phyloP scores from a whole-genome alignment of 1,139 yeast genomes.

The Yamadazyma dendronema region DNA sequence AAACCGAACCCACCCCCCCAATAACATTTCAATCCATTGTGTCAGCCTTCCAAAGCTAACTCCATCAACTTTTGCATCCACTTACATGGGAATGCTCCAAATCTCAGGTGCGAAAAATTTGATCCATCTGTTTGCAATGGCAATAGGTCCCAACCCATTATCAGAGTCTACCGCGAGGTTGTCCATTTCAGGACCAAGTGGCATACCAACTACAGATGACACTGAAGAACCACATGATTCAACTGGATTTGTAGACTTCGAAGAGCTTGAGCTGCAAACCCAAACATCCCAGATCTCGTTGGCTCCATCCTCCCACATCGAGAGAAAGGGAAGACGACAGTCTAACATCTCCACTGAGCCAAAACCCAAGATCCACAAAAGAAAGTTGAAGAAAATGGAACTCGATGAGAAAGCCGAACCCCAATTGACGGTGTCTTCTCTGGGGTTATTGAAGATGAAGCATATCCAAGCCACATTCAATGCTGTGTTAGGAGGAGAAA shows the following conservation, averaged over 20 bases:
- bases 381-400: slow-evolving; percentile 25
- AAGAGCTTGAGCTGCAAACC: slow-evolving; percentile 1
- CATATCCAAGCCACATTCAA: not conserved
- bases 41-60: not conserved
- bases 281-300: too few relatives aligned
- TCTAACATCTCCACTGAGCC: not conserved
- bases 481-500: not conserved
- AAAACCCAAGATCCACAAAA: not conserved
- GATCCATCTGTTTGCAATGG: not conserved
- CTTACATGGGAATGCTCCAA: not conserved
- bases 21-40: not conserved
- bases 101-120: not conserved
- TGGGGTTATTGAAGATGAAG: not conserved
- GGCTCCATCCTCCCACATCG: not conserved
- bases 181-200: slow-evolving; percentile 4
- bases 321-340: not conserved
- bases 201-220: not conserved
- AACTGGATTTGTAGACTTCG: not conserved
- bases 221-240: not conserved
- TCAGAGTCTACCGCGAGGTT: slow-evolving; percentile 6
- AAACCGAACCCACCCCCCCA: not conserved
- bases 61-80: not conserved
- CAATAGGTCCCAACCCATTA: slow-evolving; percentile 1
- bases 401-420: slow-evolving; percentile 20
- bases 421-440: not conserved